Conservation (phyloP, 2,329 filamentous ascomycete species). For the Orbilia brochopaga region DNA sequence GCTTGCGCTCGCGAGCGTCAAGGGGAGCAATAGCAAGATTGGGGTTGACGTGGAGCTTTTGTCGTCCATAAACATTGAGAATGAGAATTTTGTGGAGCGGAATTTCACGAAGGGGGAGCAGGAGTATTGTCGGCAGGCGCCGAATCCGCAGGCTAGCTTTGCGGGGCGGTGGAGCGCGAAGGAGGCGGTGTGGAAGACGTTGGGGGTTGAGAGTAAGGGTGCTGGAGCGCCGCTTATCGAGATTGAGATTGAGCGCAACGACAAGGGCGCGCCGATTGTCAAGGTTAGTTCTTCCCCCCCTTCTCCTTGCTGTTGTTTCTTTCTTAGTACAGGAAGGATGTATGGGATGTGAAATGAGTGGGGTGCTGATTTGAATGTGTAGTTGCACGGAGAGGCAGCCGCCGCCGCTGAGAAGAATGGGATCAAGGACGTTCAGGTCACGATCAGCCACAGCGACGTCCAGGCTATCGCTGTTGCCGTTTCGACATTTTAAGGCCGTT, state of each 20-base stretch:
- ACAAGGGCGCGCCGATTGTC: slow-evolving; percentile 81
- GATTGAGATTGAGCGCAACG: slow-evolving; percentile 86
- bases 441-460: slow-evolving; percentile 92
- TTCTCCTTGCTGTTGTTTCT: slow-evolving; percentile 12
- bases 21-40: slow-evolving; percentile 72
- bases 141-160: slow-evolving; percentile 85
- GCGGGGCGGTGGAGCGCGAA: slow-evolving; percentile 96
- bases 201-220: slow-evolving; percentile 84
- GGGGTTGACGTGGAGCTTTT: slow-evolving; percentile 95
- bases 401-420: slow-evolving; percentile 82
- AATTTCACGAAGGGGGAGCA: slow-evolving; percentile 90
- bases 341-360: slow-evolving; percentile 8
- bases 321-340: slow-evolving; percentile 27
- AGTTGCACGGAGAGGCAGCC: slow-evolving; percentile 87
- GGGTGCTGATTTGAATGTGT: too few species aligned
- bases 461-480: slow-evolving; percentile 95
- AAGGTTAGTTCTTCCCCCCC: slow-evolving; percentile 68
- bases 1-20: slow-evolving; percentile 70
- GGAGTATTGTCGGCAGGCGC: slow-evolving; percentile 79
- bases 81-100: slow-evolving; percentile 89
- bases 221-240: slow-evolving; percentile 89
- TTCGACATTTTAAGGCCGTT: slow-evolving; percentile 69
- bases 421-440: slow-evolving; percentile 86
- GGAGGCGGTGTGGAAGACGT: slow-evolving; percentile 97
- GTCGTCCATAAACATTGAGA: slow-evolving; percentile 84